Evolutionary conservation across 768 basidiomycete species (phyloP).

Genomic region (Pleurotus giganteus): DNA sequence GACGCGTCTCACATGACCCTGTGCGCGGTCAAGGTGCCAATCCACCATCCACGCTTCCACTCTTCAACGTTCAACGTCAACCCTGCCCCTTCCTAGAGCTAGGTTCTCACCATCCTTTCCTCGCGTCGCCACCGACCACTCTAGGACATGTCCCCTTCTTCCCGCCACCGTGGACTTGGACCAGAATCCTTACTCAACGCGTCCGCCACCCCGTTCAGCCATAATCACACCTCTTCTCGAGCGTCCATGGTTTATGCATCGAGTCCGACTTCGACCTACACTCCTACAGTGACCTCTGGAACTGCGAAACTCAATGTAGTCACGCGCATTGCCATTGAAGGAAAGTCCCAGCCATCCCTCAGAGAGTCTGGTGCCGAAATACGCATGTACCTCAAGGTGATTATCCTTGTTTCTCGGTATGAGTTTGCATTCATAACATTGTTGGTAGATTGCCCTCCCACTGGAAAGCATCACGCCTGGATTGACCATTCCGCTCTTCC

Average conservation of each 20-base stretch:
- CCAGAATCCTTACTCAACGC: not conserved
- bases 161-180: not conserved
- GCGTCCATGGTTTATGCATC: not conserved
- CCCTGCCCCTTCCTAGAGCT: not conserved
- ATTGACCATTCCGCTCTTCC: conserved; percentile 67
- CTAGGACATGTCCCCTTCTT: not conserved
- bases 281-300: conserved; percentile 37
- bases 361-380: conserved; percentile 64
- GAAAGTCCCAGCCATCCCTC: conserved; percentile 53
- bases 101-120: too few relatives aligned
- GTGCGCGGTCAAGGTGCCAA: not conserved
- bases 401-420: conserved; percentile 1
- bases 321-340: conserved; percentile 72
- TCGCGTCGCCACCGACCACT: too few relatives aligned
- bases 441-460: conserved; percentile 60
- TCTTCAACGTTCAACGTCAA: not conserved
- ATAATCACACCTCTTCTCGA: not conserved
- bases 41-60: not conserved
- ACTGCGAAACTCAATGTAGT: conserved; percentile 63
- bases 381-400: conserved; percentile 78
- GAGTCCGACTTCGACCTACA: conserved; percentile 1
- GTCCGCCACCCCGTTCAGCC: not conserved
- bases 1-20: conserved; percentile 20
- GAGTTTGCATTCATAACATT: not conserved
- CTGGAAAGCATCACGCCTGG: conserved; percentile 65